Evolutionary conservation across 2,329 filamentous ascomycete genomes (phyloP).

Genomic region (Beauveria sp.): DNA sequence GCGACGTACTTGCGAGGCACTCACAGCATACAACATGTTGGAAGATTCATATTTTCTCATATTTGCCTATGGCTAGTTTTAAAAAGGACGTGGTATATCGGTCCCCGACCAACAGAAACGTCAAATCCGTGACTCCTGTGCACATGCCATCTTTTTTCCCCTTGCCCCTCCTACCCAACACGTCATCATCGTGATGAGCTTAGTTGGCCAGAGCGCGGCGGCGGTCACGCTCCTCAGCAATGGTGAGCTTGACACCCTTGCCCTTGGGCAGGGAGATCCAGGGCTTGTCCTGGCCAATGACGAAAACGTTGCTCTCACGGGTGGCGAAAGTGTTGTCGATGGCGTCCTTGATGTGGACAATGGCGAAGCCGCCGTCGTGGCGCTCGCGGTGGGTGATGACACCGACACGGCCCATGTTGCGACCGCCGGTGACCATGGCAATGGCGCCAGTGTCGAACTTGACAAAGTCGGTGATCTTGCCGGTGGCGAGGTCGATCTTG

Average conservation of each 20-base stretch:
- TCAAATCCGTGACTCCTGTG: conserved; percentile 35
- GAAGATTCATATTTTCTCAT: conserved; percentile 28
- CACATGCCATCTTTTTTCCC: conserved; percentile 28
- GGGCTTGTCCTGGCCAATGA: conserved; percentile 97
- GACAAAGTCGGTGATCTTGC: conserved; percentile 98
- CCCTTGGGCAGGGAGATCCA: conserved; percentile 99
- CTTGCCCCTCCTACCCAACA: conserved; percentile 11
- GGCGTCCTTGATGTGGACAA: conserved; percentile 99
- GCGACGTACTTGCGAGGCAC: not conserved
- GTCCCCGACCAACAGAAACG: conserved; percentile 23
- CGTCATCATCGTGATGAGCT: conserved; percentile 18
- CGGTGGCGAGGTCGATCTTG: conserved; percentile 94
- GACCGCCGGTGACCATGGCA: conserved; percentile 98
- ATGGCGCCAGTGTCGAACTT: conserved; percentile 98
- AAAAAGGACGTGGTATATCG: conserved; percentile 16
- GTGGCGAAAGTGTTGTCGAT: conserved; percentile 99
- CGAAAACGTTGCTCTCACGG: conserved; percentile 98
- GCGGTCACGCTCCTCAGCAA: conserved; percentile 98
- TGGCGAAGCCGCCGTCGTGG: conserved; percentile 99
- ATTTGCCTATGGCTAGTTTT: conserved; percentile 30
- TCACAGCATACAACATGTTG: not conserved
- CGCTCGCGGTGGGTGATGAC: conserved; percentile 99
- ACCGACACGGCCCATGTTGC: conserved; percentile 99
- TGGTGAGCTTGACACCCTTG: conserved; percentile 99
- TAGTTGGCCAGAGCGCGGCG: conserved; percentile 65